These are phyloP conservation scores for Globisporangium recalcitrans DNA, from an alignment of 352 stramenopile genomes.

Conservation along the genomic window DNA sequence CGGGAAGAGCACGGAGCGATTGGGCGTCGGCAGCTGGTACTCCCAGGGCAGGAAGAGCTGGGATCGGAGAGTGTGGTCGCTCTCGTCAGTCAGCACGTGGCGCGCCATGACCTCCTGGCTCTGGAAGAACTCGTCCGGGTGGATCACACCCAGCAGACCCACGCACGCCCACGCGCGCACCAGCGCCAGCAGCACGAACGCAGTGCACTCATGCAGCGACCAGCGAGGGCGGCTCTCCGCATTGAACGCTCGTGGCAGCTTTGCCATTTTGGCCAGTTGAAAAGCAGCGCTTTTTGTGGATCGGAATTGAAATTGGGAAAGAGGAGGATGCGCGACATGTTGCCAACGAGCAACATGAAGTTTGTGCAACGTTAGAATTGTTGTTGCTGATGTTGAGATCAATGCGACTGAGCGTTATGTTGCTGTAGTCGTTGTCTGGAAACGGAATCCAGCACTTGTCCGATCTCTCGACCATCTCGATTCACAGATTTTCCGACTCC, in stretches of 20 bases:
- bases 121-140: constrained; percentile 87
- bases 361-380: too few relatives aligned
- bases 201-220: not conserved
- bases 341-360: too few relatives aligned
- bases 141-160: constrained; percentile 51
- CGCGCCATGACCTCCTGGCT: constrained; percentile 79
- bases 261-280: constrained; percentile 1
- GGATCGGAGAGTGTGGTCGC: not conserved
- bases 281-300: too few relatives aligned
- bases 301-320: too few relatives aligned
- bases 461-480: too few relatives aligned
- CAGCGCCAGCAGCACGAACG: constrained; percentile 22
- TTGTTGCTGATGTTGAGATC: too few relatives aligned
- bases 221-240: not conserved
- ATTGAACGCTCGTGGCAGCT: not conserved
- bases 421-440: too few relatives aligned
- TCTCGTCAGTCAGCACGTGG: constrained; percentile 24
- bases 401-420: too few relatives aligned
- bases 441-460: too few relatives aligned
- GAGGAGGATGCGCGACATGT: too few relatives aligned
- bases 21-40: constrained; percentile 51
- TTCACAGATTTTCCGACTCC: too few relatives aligned
- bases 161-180: constrained; percentile 34
- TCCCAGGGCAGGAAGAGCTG: constrained; percentile 73
- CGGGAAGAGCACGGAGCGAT: constrained; percentile 76